Evolutionary conservation across 2,329 filamentous ascomycete species (phyloP).

Genomic region (Tetracladium maxilliforme): DNA sequence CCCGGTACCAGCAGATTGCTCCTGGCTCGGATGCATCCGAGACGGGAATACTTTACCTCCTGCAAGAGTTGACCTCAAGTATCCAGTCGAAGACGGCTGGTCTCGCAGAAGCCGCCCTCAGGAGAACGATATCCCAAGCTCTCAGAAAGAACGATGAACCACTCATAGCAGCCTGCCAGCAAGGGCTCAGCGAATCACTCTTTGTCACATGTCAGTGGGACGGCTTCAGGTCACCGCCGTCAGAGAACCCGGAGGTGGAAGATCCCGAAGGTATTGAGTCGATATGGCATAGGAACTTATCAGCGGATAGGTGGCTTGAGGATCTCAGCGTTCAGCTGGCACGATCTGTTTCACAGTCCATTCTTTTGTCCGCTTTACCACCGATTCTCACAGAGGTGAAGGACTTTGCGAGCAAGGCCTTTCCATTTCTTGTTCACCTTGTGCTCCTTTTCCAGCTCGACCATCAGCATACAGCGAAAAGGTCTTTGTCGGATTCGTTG

Average conservation of each 20-base stretch:
- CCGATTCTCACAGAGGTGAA: constrained; percentile 51
- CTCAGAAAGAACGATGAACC: constrained; percentile 7
- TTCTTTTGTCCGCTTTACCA: constrained; percentile 54
- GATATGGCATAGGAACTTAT: constrained; percentile 12
- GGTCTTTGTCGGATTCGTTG: constrained; percentile 49
- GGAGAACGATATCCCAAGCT: constrained; percentile 34
- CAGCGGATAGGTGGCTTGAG: constrained; percentile 40
- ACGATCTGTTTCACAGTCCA: constrained; percentile 41
- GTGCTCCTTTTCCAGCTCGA: constrained; percentile 57
- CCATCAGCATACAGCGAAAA: constrained; percentile 41
- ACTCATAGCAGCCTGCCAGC: constrained; percentile 34
- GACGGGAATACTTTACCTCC: constrained; percentile 42
- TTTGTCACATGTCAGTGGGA: no score
- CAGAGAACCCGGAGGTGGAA: constrained; percentile 24
- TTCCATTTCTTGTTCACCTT: constrained; percentile 78
- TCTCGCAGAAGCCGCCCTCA: constrained; percentile 43
- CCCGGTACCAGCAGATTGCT: constrained; percentile 16
- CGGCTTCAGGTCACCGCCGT: constrained; percentile 40
- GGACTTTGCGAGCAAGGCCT: constrained; percentile 56
- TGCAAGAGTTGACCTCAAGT: constrained; percentile 46
- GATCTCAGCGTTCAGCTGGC: constrained; percentile 47
- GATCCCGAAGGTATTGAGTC: constrained; percentile 11
- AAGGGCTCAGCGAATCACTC: constrained; percentile 34
- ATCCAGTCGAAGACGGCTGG: constrained; percentile 40
- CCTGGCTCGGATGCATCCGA: constrained; percentile 36